Conservation (phyloP, 2,329 filamentous ascomycete species). For the Leptodontidium sp. region DNA sequence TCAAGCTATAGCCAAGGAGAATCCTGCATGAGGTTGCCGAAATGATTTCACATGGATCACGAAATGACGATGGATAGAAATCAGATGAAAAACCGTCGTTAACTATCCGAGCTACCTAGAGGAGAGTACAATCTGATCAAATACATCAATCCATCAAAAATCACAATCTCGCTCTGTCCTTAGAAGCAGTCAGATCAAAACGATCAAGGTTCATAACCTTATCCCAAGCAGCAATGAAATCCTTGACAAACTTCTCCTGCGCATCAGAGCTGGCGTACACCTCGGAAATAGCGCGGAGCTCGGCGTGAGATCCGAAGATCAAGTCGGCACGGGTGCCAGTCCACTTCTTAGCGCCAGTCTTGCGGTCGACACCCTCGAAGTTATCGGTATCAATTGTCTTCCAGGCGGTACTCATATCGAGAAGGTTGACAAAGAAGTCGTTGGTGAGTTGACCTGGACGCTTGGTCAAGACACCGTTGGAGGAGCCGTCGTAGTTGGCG, state of each 20-base stretch:
- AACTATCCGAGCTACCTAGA: background rate
- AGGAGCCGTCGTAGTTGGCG: conserved; percentile 75
- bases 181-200: conserved; percentile 57
- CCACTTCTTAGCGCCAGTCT: conserved; percentile 72
- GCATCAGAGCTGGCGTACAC: conserved; percentile 70
- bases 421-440: conserved; percentile 84
- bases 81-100: background rate
- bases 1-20: too few relatives aligned
- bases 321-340: conserved; percentile 73
- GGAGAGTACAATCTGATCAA: background rate
- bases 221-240: conserved; percentile 75
- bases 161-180: conserved; percentile 11
- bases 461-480: conserved; percentile 72
- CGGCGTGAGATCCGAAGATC: conserved; percentile 76
- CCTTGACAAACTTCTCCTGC: conserved; percentile 70
- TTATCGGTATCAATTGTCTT: conserved; percentile 63
- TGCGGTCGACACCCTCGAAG: conserved; percentile 71
- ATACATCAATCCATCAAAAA: background rate
- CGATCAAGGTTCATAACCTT: conserved; percentile 81
- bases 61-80: too few relatives aligned
- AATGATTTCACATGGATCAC: too few relatives aligned
- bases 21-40: too few relatives aligned
- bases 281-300: conserved; percentile 75
- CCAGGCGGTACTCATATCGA: conserved; percentile 74
- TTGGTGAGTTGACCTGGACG: conserved; percentile 75